Evolutionary conservation across 2,329 filamentous ascomycete species (phyloP), one percentile per base, ranked within the genome.

Genomic region (Diplodia mutila): DNA sequence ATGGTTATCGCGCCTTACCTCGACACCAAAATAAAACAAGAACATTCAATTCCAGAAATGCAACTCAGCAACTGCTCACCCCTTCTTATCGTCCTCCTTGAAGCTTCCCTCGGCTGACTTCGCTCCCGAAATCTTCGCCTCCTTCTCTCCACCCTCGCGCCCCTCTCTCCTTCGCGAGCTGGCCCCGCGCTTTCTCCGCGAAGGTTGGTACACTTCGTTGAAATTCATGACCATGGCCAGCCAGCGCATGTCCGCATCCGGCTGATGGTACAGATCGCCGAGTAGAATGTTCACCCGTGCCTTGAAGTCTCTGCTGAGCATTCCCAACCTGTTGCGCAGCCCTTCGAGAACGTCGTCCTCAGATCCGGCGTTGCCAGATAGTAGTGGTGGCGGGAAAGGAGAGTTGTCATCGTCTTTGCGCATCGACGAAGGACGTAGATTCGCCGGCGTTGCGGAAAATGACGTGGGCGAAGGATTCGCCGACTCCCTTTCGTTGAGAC

Each of bases 161-260:
- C 72, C 68, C 25, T 71, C 71, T 51, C 76, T 73, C 46, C 77
- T 75, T 23, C 57, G 52, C 52, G 23, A 67, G 64, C 59, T 67
- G 29, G 67, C 78, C 82, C 70, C 74, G 68, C 85, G 81, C 80
- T 89, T 89, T 77, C 89, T 86, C 73, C 89, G 85, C 53, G 89
- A 87, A 16, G 92, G 91, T 79, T 92, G 87, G 79, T 98, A 98
- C 29, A 97, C 91, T 77, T 98, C 94, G 80, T 99, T 99, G 80
- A 98, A 99, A 80, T 98, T 99, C 93, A 99, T 98, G 49, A 95
- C 92, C 55, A 98, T 93, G 48, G 93, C 95, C 71, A 99, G 81
- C 83, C 98, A 98, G 66, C 94, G 86, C 89, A 99, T 92, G 78
- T 99, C 95, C 63, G 94, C 90, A 77, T 99, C 95, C 0, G 93